Evolutionary conservation across 1,139 yeast species (phyloP).

Genomic region (Starmera stellimalicola): DNA sequence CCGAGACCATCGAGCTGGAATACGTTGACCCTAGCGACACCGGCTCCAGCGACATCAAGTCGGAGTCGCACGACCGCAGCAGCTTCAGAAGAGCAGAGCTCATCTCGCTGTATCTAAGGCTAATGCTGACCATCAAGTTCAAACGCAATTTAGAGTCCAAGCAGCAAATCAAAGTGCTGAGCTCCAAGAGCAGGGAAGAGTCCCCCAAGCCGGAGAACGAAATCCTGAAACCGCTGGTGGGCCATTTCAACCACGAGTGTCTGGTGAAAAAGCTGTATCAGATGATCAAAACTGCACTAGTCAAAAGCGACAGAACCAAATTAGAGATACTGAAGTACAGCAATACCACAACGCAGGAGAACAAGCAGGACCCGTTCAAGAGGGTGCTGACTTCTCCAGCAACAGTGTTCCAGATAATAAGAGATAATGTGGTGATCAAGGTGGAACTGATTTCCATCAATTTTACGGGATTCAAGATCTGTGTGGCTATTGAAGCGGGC

Average conservation of each 20-base stretch:
- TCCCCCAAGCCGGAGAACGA: conserved; percentile 30
- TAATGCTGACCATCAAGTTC: conserved; percentile 29
- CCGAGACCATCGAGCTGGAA: conserved; percentile 61
- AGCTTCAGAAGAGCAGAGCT: conserved; percentile 26
- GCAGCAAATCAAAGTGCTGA: conserved; percentile 9
- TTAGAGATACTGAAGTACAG: conserved; percentile 12
- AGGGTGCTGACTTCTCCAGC: conserved; percentile 10
- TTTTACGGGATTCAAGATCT: conserved; percentile 18
- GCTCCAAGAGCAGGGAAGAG: conserved; percentile 6
- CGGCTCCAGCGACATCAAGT: conserved; percentile 34
- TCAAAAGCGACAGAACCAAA: conserved; percentile 5
- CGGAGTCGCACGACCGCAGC: conserved; percentile 12
- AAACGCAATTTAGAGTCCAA: conserved; percentile 31
- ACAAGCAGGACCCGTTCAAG: conserved; percentile 16
- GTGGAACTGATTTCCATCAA: conserved; percentile 18
- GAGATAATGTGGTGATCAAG: conserved; percentile 3
- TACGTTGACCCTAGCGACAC: conserved; percentile 31
- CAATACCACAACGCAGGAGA: conserved; percentile 7
- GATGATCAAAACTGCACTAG: conserved; percentile 17
- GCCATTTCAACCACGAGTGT: conserved; percentile 57
- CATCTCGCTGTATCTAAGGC: conserved; percentile 37
- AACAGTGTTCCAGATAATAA: conserved; percentile 9
- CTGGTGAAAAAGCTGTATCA: conserved; percentile 35
- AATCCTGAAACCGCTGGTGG: conserved; percentile 57
- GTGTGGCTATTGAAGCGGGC: conserved; percentile 7